These are phyloP conservation scores for Cercospora nicotianae DNA, from an alignment of 2,329 filamentous ascomycete genomes.

Conservation along the genomic window DNA sequence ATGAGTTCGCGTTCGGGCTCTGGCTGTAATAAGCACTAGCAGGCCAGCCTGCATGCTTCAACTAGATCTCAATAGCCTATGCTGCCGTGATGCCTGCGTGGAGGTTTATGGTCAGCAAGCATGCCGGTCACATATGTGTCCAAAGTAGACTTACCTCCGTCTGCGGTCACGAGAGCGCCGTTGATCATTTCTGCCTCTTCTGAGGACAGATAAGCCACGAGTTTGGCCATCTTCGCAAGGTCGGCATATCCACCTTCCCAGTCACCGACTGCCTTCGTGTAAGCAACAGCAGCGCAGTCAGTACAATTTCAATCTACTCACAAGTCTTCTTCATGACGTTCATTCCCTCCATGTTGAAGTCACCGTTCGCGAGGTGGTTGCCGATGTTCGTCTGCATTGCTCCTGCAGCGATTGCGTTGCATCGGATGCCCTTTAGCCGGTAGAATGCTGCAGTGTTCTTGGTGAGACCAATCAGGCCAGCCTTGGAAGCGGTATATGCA, in stretches of 20 bases:
- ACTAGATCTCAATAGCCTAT: neutral
- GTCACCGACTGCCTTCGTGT: constrained; percentile 21
- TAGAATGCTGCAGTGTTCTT: constrained; percentile 61
- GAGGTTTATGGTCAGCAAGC: neutral
- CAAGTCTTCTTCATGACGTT: constrained; percentile 29
- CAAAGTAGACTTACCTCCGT: constrained; percentile 29
- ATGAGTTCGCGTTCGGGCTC: neutral
- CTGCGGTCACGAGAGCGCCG: constrained; percentile 9
- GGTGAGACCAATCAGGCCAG: constrained; percentile 56
- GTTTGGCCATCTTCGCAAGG: constrained; percentile 37
- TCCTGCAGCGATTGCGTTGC: constrained; percentile 43
- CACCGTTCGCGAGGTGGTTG: constrained; percentile 42
- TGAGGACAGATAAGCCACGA: constrained; percentile 37
- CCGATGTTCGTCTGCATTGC: constrained; percentile 59
- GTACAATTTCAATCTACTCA: constrained; percentile 17
- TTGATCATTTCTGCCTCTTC: constrained; percentile 39
- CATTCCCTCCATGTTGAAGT: constrained; percentile 37
- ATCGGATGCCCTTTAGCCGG: constrained; percentile 53
- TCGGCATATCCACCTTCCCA: constrained; percentile 30
- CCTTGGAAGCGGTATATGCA: constrained; percentile 56
- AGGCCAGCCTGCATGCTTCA: neutral
- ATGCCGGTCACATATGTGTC: neutral
- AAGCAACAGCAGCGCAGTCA: neutral
- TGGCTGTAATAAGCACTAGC: neutral
- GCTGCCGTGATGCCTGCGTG: constrained; percentile 3